Evolutionary conservation across 2,329 filamentous ascomycete genomes (phyloP).

Genomic region (Aureobasidium sp.): DNA sequence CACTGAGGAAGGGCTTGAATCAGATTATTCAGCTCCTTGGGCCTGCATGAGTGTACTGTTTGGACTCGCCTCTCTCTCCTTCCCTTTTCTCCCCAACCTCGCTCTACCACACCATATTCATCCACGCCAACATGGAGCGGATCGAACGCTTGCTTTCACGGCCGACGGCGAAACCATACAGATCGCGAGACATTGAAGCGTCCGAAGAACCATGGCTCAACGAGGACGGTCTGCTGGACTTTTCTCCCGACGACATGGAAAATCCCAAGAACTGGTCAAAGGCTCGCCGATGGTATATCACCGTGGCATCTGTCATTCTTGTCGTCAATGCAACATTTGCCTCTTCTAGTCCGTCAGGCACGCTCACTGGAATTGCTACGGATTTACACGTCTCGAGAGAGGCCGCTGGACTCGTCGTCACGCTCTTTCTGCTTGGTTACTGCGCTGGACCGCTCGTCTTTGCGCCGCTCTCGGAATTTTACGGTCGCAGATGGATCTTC

Average conservation of each 20-base stretch:
- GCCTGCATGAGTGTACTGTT: not conserved
- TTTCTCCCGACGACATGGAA: slow-evolving; percentile 42
- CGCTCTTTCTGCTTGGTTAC: slow-evolving; percentile 37
- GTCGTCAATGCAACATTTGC: slow-evolving; percentile 50
- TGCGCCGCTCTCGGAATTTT: slow-evolving; percentile 58
- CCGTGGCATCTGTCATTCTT: slow-evolving; percentile 35
- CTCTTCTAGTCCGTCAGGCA: slow-evolving; percentile 35
- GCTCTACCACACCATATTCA: not conserved
- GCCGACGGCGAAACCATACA: slow-evolving; percentile 45
- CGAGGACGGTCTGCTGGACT: slow-evolving; percentile 43
- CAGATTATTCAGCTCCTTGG: slow-evolving; percentile 1
- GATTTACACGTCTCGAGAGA: slow-evolving; percentile 41
- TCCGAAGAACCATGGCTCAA: slow-evolving; percentile 37
- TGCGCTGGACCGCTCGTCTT: slow-evolving; percentile 53
- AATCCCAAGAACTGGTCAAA: slow-evolving; percentile 42
- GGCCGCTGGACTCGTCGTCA: slow-evolving; percentile 28
- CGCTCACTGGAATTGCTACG: slow-evolving; percentile 33
- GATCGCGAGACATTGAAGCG: slow-evolving; percentile 32
- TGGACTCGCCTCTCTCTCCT: not conserved
- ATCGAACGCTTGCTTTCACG: slow-evolving; percentile 41
- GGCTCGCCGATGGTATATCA: slow-evolving; percentile 34
- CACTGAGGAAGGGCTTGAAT: not conserved
- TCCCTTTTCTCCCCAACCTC: not conserved
- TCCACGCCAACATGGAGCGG: slow-evolving; percentile 27
- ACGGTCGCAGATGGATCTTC: slow-evolving; percentile 48